These are phyloP conservation scores for Pythium scleroteichum DNA, from an alignment of 352 stramenopile genomes.

Conservation along the genomic window DNA sequence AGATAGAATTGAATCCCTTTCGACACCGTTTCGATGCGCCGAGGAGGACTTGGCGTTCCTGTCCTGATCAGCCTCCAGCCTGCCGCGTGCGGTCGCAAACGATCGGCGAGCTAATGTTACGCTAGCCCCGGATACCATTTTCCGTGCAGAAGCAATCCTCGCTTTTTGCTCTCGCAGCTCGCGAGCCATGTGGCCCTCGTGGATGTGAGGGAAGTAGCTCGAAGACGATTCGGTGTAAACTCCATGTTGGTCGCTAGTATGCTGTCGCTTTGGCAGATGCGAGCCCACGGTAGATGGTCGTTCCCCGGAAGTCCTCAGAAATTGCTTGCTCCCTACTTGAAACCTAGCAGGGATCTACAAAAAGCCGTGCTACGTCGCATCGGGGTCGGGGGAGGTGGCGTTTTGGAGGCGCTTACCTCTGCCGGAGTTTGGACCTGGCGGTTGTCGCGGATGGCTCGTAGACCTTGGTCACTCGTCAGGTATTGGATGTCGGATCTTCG, in stretches of 20 bases:
- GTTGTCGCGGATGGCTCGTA: constrained; percentile 25
- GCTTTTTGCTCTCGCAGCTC: constrained; percentile 43
- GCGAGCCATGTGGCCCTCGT: constrained; percentile 40
- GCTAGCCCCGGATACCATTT: neutral
- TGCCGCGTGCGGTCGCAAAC: constrained; percentile 2
- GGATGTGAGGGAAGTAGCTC: constrained; percentile 60
- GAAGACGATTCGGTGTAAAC: constrained; percentile 32
- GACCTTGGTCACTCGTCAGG: constrained; percentile 7
- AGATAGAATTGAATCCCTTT: neutral
- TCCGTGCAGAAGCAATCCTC: neutral
- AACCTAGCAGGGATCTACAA: neutral
- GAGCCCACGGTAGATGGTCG: constrained; percentile 37
- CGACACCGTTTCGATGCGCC: neutral
- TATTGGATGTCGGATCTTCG: constrained; percentile 6
- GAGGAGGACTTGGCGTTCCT: neutral
- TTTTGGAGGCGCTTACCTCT: constrained; percentile 39
- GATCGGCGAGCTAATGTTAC: neutral
- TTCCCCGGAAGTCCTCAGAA: constrained; percentile 9
- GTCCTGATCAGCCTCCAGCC: neutral
- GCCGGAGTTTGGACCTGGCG: constrained; percentile 39
- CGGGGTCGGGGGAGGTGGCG: too few relatives aligned
- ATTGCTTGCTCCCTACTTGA: neutral
- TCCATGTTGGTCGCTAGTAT: constrained; percentile 30
- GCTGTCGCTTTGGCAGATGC: constrained; percentile 11
- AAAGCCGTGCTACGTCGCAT: too few relatives aligned